Conservation (phyloP, 2,329 filamentous ascomycete genomes). For the Amauroascus niger region DNA sequence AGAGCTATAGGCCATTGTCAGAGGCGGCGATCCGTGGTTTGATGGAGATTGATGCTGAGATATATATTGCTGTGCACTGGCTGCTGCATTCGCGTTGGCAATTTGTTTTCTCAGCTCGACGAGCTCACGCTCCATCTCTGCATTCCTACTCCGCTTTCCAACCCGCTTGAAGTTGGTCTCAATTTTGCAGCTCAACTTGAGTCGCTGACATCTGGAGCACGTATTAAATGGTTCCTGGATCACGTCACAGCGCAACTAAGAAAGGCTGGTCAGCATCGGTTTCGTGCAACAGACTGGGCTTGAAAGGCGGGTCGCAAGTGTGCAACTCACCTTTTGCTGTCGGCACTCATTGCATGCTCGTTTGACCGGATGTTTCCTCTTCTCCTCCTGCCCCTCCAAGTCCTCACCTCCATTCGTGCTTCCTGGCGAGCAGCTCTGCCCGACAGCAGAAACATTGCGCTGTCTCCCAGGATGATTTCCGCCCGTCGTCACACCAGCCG, state of each 20-base stretch:
- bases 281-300: too few relatives aligned
- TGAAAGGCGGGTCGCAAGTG: too few relatives aligned
- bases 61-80: constrained; percentile 15
- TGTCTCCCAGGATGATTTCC: constrained; percentile 21
- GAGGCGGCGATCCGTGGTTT: constrained; percentile 25
- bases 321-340: constrained; percentile 56
- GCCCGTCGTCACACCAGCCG: neutral
- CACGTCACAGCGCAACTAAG: constrained; percentile 57
- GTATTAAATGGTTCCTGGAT: constrained; percentile 53
- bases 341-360: constrained; percentile 60
- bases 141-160: constrained; percentile 57
- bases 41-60: constrained; percentile 15
- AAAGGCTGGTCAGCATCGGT: constrained; percentile 2
- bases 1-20: constrained; percentile 23
- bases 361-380: constrained; percentile 43
- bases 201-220: constrained; percentile 54
- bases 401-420: constrained; percentile 38
- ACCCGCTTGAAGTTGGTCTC: constrained; percentile 60
- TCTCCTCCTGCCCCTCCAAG: constrained; percentile 35
- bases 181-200: constrained; percentile 56
- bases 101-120: constrained; percentile 43
- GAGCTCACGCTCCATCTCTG: constrained; percentile 53
- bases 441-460: constrained; percentile 35
- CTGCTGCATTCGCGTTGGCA: constrained; percentile 28
- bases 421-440: constrained; percentile 39